Evolutionary conservation across 805 yeast genomes (phyloP), one percentile per base, ranked within the genome.

Genomic region (Wickerhamiella cacticola): DNA sequence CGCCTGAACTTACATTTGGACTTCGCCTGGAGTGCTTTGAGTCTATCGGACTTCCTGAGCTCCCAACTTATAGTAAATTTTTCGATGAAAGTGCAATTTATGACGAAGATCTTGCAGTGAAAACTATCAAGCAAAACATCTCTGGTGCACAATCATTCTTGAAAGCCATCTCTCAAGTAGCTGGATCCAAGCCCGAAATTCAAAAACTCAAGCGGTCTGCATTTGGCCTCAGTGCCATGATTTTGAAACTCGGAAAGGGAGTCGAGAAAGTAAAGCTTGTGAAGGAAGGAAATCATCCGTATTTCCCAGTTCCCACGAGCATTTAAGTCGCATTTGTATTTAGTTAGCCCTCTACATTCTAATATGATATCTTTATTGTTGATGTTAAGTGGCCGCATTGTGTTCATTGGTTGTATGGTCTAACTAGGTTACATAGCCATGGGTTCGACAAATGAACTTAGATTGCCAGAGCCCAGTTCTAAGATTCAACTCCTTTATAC

Each of bases 1-100:
- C 53, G 3, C 51, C 55, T 1, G 65, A 65, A 41, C 53, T 67
- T 31, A 59, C 74, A 15, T 79, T 72, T 58, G 64, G 71, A 8
- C 65, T 86, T 41, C 74, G 94, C 54, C 72, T 85, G 74, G 86
- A 85, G 60, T 78, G 92, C 3, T 84, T 82, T 66, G 74, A 80
- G 19, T 74, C 86, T 0, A 80, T 87, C 18, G 95, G 94, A 0
- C 77, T 78, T 9, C 96, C 96, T 1, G 72, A 70, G 24, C 56
- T 76, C 36, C 87, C 89, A 2, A 59, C 68, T 0, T 79, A 64
- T 54, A 63, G 57, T 12, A 71, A 70, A 19, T 61, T 46, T 49
- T 28, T 41, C 18, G 44, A 35, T 16, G 28, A 23, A 24, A 26
- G 36, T 15, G 46, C 49, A 2, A 46, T 46, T 2, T 34, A 57